Evolutionary conservation across 176 grass and related monocot genomes (phyloP).

Genomic region (Oryza nivara): DNA sequence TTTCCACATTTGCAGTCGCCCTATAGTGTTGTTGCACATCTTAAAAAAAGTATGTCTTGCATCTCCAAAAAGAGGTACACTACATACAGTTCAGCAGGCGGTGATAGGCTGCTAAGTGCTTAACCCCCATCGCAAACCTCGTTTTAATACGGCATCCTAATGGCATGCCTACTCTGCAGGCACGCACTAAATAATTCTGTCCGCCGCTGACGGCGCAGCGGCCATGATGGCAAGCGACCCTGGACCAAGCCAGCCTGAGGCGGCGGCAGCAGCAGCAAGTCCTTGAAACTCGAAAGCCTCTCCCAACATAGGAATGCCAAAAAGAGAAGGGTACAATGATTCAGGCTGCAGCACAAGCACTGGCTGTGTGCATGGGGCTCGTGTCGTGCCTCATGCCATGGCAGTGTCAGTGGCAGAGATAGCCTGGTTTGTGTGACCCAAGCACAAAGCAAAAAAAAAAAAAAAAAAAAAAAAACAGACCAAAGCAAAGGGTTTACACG

Average conservation of each 20-base stretch:
- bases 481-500: background rate
- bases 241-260: background rate
- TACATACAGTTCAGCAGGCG: background rate
- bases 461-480: background rate
- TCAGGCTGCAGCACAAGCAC: background rate
- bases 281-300: background rate
- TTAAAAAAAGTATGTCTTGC: background rate
- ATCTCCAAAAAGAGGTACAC: background rate
- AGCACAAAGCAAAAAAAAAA: background rate
- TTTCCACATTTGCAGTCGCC: background rate
- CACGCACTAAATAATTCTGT: slow-evolving; percentile 38
- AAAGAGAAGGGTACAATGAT: slow-evolving; percentile 23
- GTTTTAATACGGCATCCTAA: slow-evolving; percentile 1
- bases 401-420: background rate
- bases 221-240: slow-evolving; percentile 28
- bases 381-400: background rate
- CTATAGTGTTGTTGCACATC: background rate
- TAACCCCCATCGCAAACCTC: background rate
- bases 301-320: slow-evolving; percentile 13
- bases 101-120: background rate
- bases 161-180: slow-evolving; percentile 17
- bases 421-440: background rate
- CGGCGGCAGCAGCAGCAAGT: background rate
- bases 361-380: background rate
- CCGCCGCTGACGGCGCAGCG: slow-evolving; percentile 19